Evolutionary conservation across 163 green algal genomes (phyloP), one percentile per base, ranked within the genome.

Genomic region (Prototheca stagnorum): DNA sequence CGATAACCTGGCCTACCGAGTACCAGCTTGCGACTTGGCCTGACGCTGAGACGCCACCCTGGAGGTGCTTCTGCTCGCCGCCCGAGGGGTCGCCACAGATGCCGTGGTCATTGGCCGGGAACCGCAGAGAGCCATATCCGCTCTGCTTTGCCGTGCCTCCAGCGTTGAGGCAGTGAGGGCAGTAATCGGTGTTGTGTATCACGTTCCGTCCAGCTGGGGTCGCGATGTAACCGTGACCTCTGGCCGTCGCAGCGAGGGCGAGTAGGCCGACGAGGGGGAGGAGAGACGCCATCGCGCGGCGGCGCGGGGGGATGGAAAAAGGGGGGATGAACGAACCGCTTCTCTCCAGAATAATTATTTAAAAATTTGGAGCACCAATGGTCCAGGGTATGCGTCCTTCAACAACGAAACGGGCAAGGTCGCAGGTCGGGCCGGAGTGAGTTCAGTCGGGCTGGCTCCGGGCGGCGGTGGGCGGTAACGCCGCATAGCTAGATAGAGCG

Each of bases 1-100:
- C 16, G 14, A 56, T 26, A 11, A 54, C 48, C n/a, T 39, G 9
- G 0, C 56, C 56, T n/a, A 53, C 39, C 11, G n/a, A 9, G 1
- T 40, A 61, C 11, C 23, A 27, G 5, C 22, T 23, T 2, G 39
- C 53, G 28, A 60, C 17, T 9, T 16, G 29, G 44, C 33, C 46
- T 17, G 33, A 39, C 25, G 42, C 42, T 11, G 42, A 49, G 12
- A 28, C 47, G 28, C 55, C 55, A 24, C 39, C 47, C 3, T 49
- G 36, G 21, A 56, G 39, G 37, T 57, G 47, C n/a, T 51, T 39
- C 3, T 22, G 29, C 9, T 20, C 20, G 14, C 34, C 40, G 9
- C 17, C 19, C 0, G 20, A 47, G 0, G 46, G 45, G n/a, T 62
- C 54, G 4, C 55, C 55, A 2, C 55, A 64, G 24, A 64, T 50